Evolutionary conservation across 148 eudicot genomes (phyloP), one percentile per base, ranked within the genome.

Genomic region (Spergularia bocconei): DNA sequence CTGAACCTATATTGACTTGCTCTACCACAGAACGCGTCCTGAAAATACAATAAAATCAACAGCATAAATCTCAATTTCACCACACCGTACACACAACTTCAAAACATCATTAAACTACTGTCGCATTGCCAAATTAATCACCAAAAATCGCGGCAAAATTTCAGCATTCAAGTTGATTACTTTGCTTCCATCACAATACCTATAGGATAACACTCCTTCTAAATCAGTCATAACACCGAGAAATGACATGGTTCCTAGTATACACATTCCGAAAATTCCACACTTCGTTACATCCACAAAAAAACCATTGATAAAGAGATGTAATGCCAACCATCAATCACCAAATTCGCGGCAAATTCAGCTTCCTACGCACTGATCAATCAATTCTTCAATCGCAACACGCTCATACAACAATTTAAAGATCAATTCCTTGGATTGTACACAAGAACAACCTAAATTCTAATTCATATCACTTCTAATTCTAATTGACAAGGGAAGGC

Each of bases 21-120:
- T 95, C 98, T 44, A 87, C 93, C 50, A 79, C 88, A 80, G 80
- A 90, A 0, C 90, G 86, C 47, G 97, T 92, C 88, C 98, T 95
- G 81, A 48, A 48, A 65, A 72, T 36, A 47, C 73, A 74, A 74
- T 77, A 63, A 56, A 79, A 74, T 65, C 33, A 81, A 52, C 15
- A 57, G 48, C 59, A 53, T 36, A 54, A 36, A 25, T 58, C 33
- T 23, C 36, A 69, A 71, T 38, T 11, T 55, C 68, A 74, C 52
- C 52, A 58, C 29, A 66, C 11, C 44, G 14, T 66, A 17, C 11
- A 3, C 10, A 16, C 23, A 65, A 56, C 0, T 38, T 55, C 15
- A 23, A 56, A 9, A 55, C n/a, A 19, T 23, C 6, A 11, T 7
- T 21, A 73, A 67, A 67, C 38, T 16, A 19, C 33, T 65, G 2